These are phyloP conservation scores for Trametopsis cervina DNA, from an alignment of 768 basidiomycete genomes.

Conservation along the genomic window DNA sequence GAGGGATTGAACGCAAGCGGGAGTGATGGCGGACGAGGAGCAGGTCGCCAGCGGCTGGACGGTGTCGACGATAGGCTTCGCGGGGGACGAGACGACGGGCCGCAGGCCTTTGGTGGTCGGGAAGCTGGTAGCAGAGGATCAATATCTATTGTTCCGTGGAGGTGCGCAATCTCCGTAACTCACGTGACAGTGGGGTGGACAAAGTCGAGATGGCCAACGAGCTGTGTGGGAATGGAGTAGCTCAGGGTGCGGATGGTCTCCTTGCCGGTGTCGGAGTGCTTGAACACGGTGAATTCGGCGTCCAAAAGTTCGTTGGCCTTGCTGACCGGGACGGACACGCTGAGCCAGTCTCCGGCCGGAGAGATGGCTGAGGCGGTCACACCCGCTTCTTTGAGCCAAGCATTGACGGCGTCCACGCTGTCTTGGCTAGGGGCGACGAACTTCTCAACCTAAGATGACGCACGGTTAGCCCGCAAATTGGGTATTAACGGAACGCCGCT, in stretches of 20 bases:
- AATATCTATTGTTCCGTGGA: not conserved
- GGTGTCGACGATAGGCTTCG: slow-evolving; percentile 17
- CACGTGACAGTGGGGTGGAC: slow-evolving; percentile 27
- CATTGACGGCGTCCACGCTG: slow-evolving; percentile 19
- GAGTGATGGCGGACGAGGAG: slow-evolving; percentile 18
- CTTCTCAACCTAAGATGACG: slow-evolving; percentile 19
- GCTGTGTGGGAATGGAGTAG: slow-evolving; percentile 25
- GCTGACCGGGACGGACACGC: slow-evolving; percentile 18
- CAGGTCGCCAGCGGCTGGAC: slow-evolving; percentile 19
- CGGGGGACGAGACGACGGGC: slow-evolving; percentile 4
- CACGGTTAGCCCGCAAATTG: not conserved
- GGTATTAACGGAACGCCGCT: not conserved
- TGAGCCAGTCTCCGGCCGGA: slow-evolving; percentile 23
- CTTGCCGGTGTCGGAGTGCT: slow-evolving; percentile 16
- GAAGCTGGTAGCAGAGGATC: slow-evolving; percentile 9
- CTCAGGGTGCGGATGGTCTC: slow-evolving; percentile 23
- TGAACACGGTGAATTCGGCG: slow-evolving; percentile 25
- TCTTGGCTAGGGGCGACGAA: slow-evolving; percentile 19
- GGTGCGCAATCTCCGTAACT: not conserved
- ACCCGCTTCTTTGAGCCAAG: slow-evolving; percentile 21
- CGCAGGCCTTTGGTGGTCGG: slow-evolving; percentile 8
- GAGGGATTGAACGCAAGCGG: slow-evolving; percentile 25
- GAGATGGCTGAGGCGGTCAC: slow-evolving; percentile 19
- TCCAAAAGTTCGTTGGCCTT: slow-evolving; percentile 23
- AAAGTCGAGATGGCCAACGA: slow-evolving; percentile 22